Conservation (phyloP, 257 asterid species). For the Hygrophila difformis region DNA sequence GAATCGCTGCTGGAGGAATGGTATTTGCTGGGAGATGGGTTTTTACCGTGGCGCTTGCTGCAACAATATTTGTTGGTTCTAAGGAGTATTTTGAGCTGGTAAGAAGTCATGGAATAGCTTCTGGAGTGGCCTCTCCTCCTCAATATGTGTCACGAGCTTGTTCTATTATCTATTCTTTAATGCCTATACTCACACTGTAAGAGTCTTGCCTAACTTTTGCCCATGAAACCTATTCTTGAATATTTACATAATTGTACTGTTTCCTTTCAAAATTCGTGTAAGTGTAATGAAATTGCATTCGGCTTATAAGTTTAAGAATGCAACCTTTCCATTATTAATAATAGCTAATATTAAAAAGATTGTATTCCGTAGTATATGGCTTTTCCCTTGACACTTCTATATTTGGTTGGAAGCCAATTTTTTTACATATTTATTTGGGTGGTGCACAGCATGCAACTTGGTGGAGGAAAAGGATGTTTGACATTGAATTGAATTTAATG, state of each 20-base stretch:
- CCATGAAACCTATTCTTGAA: conserved; percentile 13
- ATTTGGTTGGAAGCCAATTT: neutral
- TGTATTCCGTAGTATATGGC: neutral
- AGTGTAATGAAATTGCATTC: conserved; percentile 3
- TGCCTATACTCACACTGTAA: conserved; percentile 94
- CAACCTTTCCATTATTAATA: conserved; percentile 10
- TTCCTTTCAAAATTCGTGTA: conserved; percentile 12
- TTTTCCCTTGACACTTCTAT: neutral
- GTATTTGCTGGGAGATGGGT: conserved; percentile 96
- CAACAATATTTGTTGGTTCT: conserved; percentile 71
- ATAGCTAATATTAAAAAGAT: neutral
- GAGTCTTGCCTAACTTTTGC: conserved; percentile 24
- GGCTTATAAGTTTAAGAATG: neutral
- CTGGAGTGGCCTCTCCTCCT: conserved; percentile 99
- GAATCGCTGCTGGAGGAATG: conserved; percentile 72
- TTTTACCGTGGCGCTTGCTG: conserved; percentile 68
- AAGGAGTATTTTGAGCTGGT: conserved; percentile 96
- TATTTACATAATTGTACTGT: conserved; percentile 8
- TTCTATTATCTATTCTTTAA: conserved; percentile 65
- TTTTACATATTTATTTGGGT: neutral
- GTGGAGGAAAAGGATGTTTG: neutral
- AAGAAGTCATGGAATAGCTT: conserved; percentile 86
- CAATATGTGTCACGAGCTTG: conserved; percentile 82
- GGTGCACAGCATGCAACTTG: neutral
- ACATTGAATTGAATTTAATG: conserved; percentile 5